phyloP scores from a whole-genome alignment of 176 grass and related monocot species.

The Oryza nivara region DNA sequence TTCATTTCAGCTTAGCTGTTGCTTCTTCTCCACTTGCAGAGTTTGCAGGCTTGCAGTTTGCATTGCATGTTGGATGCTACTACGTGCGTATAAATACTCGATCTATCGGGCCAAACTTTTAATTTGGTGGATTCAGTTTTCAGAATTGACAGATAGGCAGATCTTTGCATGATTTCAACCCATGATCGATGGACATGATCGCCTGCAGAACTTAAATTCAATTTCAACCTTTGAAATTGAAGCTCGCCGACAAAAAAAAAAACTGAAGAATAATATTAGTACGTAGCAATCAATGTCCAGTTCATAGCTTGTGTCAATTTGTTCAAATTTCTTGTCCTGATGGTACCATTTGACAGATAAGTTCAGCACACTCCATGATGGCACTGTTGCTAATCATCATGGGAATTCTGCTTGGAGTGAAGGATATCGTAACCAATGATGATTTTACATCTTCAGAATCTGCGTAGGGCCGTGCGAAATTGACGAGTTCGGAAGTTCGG shows the following conservation, averaged over 20 bases:
- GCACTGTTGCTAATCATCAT: not conserved
- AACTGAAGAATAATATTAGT: not conserved
- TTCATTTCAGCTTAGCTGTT: not conserved
- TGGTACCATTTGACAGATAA: not conserved
- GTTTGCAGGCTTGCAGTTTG: too few relatives aligned
- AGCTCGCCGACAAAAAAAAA: not conserved
- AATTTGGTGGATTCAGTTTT: not conserved
- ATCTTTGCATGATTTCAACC: not conserved
- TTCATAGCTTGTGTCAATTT: not conserved
- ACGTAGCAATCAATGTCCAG: not conserved
- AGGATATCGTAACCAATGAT: not conserved
- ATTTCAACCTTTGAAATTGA: not conserved
- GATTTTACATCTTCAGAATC: not conserved
- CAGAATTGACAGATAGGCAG: not conserved
- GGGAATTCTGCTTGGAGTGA: not conserved
- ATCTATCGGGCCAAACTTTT: not conserved
- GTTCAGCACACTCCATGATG: not conserved
- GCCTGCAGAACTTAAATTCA: not conserved
- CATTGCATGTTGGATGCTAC: too few relatives aligned
- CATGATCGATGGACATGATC: not conserved
- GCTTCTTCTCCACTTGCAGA: not conserved
- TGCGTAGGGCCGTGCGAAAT: not conserved
- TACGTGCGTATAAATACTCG: not conserved
- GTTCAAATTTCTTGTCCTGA: not conserved
- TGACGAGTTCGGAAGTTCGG: not conserved